Conservation (phyloP, 495 filamentous ascomycete species). For the Talaromyces stipitatus region DNA sequence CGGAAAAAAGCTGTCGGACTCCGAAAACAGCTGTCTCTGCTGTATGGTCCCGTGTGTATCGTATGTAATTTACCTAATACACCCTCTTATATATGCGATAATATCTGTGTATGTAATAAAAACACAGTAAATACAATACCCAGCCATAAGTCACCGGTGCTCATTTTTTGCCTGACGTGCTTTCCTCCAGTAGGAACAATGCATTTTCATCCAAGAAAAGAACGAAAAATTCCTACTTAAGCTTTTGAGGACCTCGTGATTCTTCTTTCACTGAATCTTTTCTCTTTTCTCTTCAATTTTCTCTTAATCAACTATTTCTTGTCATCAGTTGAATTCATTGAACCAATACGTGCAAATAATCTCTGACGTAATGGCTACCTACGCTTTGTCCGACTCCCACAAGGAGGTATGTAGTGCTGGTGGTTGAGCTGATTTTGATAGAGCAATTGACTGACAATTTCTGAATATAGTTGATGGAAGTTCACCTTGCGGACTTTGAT, state of each 20-base stretch:
- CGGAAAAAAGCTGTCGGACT: slow-evolving; percentile 1
- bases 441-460: not conserved
- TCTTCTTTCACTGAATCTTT: not conserved
- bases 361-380: slow-evolving; percentile 6
- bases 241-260: slow-evolving; percentile 2
- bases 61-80: not conserved
- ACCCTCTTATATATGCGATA: too few species aligned
- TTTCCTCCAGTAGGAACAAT: not conserved
- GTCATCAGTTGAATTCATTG: not conserved
- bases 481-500: slow-evolving; percentile 1
- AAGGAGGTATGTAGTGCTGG: slow-evolving; percentile 6
- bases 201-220: not conserved
- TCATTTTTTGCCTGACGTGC: not conserved
- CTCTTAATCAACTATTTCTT: not conserved
- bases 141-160: not conserved
- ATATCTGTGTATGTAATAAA: not conserved
- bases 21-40: not conserved
- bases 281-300: not conserved
- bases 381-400: slow-evolving; percentile 8
- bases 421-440: not conserved
- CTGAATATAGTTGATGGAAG: slow-evolving; percentile 3
- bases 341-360: not conserved
- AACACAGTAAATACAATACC: not conserved
- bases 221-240: not conserved
- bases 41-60: not conserved